Base-by-base conservation (phyloP, 345 rosid genomes). In the Passiflora organensis region DNA sequence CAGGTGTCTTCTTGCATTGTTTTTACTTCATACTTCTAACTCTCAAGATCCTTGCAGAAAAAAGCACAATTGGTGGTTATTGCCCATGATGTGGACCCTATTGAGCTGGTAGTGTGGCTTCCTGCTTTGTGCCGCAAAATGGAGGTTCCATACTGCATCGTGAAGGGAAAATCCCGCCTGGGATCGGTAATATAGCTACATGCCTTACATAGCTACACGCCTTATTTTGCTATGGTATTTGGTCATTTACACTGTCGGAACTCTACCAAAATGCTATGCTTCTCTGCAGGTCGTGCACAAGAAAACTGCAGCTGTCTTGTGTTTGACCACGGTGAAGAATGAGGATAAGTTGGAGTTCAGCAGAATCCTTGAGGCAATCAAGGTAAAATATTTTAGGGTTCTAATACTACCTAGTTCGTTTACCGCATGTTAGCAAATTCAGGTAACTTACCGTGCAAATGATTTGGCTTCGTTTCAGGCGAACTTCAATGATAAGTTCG, bases 71-170 rank as follows among this genome's bases (percentile, higher is more conserved):
- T 84, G 71, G 95, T 87, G 24, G 78, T 87, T 46, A 87, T 86
- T 12, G 95, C 95, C 18, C 95, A 84, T 48, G 95, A 86, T 65
- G 95, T 86, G 16, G 90, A 86, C 60, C 95, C 95, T 13, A 86
- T 86, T 25, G 95, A 86, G 76, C 68, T 86, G 73, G 95, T 86
- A 44, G 88, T 86, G 2, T 86, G 95, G 95, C 67, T 86, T 22
- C 95, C 95, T 43, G 86, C 95, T n/a, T 59, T 86, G 14, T 86
- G 95, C 69, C 79, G 95, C 39, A 86, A 86, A 72, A 83, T 86
- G 91, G 95, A 86, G 72, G 82, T 86, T 28, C 95, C 95, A 0
- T 84, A 86, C 72, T 88, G 77, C 82, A 64, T 86, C 53, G 95
- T 86, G 62, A 86, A 83, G 74, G 90, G 90, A 3, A 86, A 86